Percentiles rank a stretch among this genome's conserved stretches.
These are phyloP conservation scores for Venturia effusa DNA, from an alignment of 2,329 filamentous ascomycete species.

Conservation along the genomic window DNA sequence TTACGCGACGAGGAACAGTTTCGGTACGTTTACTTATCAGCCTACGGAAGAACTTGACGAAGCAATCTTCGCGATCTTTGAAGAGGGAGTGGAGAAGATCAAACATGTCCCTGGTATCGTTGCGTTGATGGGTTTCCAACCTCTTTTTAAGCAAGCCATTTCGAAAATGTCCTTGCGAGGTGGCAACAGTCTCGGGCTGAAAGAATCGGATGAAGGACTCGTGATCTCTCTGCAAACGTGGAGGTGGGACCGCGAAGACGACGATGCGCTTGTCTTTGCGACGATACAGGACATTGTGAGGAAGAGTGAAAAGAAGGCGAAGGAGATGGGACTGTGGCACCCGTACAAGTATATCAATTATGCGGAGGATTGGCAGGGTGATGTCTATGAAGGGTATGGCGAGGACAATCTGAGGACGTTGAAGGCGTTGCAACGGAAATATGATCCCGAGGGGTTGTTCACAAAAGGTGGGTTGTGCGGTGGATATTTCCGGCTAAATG, in stretches of 20 bases:
- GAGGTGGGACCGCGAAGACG: not conserved
- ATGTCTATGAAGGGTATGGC: conserved; percentile 32
- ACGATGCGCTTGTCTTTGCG: not conserved
- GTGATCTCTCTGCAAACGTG: not conserved
- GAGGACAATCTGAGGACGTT: conserved; percentile 24
- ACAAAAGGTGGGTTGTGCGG: not conserved
- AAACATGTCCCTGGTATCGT: not conserved
- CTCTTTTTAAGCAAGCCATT: not conserved
- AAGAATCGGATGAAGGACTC: not conserved
- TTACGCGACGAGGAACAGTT: not conserved
- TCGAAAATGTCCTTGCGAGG: not conserved
- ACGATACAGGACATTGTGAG: not conserved
- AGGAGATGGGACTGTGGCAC: conserved; percentile 18
- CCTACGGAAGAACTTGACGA: not conserved
- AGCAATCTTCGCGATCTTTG: not conserved
- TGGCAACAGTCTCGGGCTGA: conserved; percentile 2
- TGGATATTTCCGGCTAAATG: conserved; percentile 7
- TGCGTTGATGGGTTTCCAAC: not conserved
- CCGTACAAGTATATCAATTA: conserved; percentile 39
- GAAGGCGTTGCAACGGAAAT: conserved; percentile 24
- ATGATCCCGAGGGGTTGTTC: conserved; percentile 32
- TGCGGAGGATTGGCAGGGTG: conserved; percentile 26
- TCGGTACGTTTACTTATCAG: not conserved
- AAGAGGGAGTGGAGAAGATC: not conserved
- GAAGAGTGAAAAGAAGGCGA: not conserved